These are phyloP conservation scores for Podaxis sp. DNA, from an alignment of 768 basidiomycete species.

Conservation along the genomic window DNA sequence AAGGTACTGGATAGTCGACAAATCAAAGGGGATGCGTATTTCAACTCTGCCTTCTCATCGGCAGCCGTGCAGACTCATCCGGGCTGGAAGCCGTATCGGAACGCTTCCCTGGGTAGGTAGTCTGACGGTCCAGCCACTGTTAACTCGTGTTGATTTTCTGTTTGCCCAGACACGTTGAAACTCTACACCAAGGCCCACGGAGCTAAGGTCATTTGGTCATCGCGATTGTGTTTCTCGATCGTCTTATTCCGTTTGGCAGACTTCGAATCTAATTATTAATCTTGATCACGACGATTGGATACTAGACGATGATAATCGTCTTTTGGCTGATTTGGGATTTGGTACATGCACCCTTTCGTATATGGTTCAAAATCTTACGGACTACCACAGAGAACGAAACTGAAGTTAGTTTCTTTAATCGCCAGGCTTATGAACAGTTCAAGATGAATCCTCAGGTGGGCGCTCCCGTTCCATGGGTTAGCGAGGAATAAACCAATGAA, in stretches of 20 bases:
- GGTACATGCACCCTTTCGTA: conserved; percentile 43
- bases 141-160: conserved; percentile 1
- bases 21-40: conserved; percentile 8
- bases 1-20: conserved; percentile 42
- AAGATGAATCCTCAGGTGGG: conserved; percentile 76
- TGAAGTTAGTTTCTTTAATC: conserved; percentile 90
- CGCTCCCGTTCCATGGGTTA: not conserved
- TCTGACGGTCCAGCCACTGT: conserved; percentile 1
- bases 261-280: conserved; percentile 97
- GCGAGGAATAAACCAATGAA: conserved; percentile 7
- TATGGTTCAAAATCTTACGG: not conserved
- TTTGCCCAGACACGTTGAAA: conserved; percentile 81
- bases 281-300: conserved; percentile 96
- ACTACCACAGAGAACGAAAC: conserved; percentile 83
- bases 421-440: conserved; percentile 73
- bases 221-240: not conserved
- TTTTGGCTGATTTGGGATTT: conserved; percentile 67
- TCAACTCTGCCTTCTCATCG: conserved; percentile 1
- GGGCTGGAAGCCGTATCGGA: conserved; percentile 89
- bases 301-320: conserved; percentile 58
- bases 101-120: conserved; percentile 56
- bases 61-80: conserved; percentile 68
- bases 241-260: conserved; percentile 41
- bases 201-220: conserved; percentile 62
- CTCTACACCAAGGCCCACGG: conserved; percentile 94